phyloP scores from a whole-genome alignment of 78 protist species.

The Fonticula alba region DNA sequence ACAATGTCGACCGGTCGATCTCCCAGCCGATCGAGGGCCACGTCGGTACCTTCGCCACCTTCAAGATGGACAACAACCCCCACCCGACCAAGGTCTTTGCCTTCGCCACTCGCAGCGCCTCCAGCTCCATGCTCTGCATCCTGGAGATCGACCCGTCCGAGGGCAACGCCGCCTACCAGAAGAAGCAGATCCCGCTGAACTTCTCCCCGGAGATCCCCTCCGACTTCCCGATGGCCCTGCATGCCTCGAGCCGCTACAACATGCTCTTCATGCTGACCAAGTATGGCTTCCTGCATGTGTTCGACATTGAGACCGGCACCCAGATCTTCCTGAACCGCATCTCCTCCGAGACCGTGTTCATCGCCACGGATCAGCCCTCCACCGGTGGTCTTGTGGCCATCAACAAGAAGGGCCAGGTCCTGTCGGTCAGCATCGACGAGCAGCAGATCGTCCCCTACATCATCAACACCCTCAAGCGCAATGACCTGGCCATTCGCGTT shows the following conservation, averaged over 20 bases:
- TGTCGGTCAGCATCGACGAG: slow-evolving; percentile 66
- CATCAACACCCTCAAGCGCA: slow-evolving; percentile 39
- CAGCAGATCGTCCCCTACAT: slow-evolving; percentile 70
- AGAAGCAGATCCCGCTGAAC: slow-evolving; percentile 52
- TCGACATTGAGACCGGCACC: slow-evolving; percentile 70
- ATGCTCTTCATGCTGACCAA: slow-evolving; percentile 77
- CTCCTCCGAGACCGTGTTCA: slow-evolving; percentile 69
- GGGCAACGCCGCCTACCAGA: slow-evolving; percentile 38
- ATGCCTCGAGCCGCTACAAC: slow-evolving; percentile 36
- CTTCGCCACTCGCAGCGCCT: slow-evolving; percentile 50
- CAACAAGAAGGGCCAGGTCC: slow-evolving; percentile 66
- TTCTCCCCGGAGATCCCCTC: slow-evolving; percentile 70
- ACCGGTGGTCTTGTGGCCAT: slow-evolving; percentile 77
- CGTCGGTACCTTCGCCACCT: slow-evolving; percentile 62
- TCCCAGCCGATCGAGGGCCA: slow-evolving; percentile 84
- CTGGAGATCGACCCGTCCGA: slow-evolving; percentile 52
- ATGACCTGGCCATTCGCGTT: slow-evolving; percentile 60
- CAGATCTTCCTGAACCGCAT: slow-evolving; percentile 69
- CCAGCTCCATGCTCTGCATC: slow-evolving; percentile 49
- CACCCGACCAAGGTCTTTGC: slow-evolving; percentile 44
- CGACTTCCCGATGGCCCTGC: slow-evolving; percentile 97
- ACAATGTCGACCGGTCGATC: slow-evolving; percentile 67
- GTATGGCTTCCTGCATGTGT: slow-evolving; percentile 72
- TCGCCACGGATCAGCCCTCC: slow-evolving; percentile 43
- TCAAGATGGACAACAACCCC: slow-evolving; percentile 44